phyloP scores from a whole-genome alignment of 2,329 filamentous ascomycete species.

The Phialemoniopsis sp. region DNA sequence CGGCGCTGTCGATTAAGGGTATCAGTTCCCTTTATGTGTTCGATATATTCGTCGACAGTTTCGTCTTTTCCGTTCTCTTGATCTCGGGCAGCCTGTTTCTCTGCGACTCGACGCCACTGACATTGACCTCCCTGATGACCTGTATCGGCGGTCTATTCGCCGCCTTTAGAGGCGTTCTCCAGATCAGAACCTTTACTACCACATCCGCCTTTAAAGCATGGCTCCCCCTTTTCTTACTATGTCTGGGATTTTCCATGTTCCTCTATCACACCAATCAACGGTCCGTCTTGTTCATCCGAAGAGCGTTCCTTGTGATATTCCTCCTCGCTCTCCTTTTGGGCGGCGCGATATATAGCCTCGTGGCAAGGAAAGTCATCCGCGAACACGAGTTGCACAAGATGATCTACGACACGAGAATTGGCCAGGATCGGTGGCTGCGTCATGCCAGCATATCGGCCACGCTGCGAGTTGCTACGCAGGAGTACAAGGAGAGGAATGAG shows the following conservation, averaged over 20 bases:
- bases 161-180: constrained; percentile 26
- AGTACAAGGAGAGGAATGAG: constrained; percentile 50
- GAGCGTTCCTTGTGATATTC: constrained; percentile 31
- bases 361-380: constrained; percentile 21
- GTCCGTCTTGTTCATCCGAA: constrained; percentile 35
- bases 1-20: constrained; percentile 13
- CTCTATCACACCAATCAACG: constrained; percentile 37
- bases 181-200: constrained; percentile 41
- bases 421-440: constrained; percentile 44
- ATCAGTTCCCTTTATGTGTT: constrained; percentile 42
- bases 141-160: constrained; percentile 34
- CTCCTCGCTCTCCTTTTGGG: constrained; percentile 30
- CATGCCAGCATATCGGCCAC: constrained; percentile 42
- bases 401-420: constrained; percentile 42
- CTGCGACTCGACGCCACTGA: constrained; percentile 39
- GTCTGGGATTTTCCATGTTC: constrained; percentile 36
- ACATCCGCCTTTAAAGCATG: constrained; percentile 28
- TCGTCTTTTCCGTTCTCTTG: constrained; percentile 37
- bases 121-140: constrained; percentile 35
- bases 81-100: constrained; percentile 41
- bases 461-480: constrained; percentile 37
- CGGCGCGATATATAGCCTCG: constrained; percentile 28
- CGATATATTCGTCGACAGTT: constrained; percentile 43
- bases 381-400: constrained; percentile 44
- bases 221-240: constrained; percentile 31